Conservation (phyloP, 2,329 filamentous ascomycete genomes). For the Aphanocladium album region DNA sequence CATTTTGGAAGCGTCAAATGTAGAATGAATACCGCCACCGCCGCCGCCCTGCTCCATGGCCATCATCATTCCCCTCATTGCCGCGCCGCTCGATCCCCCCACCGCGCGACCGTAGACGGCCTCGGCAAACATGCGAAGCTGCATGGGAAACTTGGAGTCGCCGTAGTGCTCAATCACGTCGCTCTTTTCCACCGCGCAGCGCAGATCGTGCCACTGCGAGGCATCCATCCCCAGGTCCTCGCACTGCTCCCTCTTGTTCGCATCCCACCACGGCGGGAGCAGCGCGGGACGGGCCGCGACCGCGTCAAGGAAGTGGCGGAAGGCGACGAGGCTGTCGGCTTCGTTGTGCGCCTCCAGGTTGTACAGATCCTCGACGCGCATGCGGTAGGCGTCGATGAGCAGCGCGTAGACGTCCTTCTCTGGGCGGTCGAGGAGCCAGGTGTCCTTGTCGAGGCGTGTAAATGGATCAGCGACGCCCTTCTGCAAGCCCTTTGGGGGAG, state of each 20-base stretch:
- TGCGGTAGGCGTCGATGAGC: conserved; percentile 43
- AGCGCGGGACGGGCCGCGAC: conserved; percentile 24
- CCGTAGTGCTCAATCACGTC: conserved; percentile 39
- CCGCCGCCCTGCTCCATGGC: conserved; percentile 16
- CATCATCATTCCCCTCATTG: conserved; percentile 22
- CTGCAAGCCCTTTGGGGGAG: conserved; percentile 26
- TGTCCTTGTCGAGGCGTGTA: conserved; percentile 32
- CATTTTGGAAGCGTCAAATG: too few relatives aligned
- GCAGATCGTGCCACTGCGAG: conserved; percentile 25
- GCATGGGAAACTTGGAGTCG: conserved; percentile 41
- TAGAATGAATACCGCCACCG: too few relatives aligned
- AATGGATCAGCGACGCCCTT: conserved; percentile 31
- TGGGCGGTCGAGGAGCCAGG: conserved; percentile 39
- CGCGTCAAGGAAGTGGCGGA: conserved; percentile 32
- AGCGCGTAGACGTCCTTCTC: conserved; percentile 39
- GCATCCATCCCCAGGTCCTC: conserved; percentile 27
- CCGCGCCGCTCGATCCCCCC: conserved; percentile 23
- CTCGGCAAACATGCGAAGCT: conserved; percentile 45
- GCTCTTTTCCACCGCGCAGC: conserved; percentile 24
- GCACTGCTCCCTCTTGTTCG: conserved; percentile 33
- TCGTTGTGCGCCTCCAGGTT: conserved; percentile 22
- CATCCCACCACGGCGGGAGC: conserved; percentile 42
- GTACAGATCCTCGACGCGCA: conserved; percentile 38
- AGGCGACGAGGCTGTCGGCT: conserved; percentile 26
- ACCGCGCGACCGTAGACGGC: conserved; percentile 28